Percentiles rank a stretch among this genome's conserved stretches.
Conservation (phyloP, 306 rosid species). For the Fagus sylvatica region DNA sequence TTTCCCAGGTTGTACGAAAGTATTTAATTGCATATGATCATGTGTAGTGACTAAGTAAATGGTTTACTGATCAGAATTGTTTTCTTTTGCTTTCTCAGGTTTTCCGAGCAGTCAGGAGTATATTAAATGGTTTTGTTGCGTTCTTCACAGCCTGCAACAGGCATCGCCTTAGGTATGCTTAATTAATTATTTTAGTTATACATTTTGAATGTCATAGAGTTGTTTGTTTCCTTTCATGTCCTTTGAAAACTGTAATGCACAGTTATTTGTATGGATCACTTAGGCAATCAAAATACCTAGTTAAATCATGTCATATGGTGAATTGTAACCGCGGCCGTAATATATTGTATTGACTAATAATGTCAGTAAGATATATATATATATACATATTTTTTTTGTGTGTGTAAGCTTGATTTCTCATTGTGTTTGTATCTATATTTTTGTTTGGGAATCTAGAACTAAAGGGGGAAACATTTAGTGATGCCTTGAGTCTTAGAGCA, state of each 20-base stretch:
- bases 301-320: neutral
- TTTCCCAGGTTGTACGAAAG: slow-evolving; percentile 66
- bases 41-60: slow-evolving; percentile 11
- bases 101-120: slow-evolving; percentile 86
- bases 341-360: too few relatives aligned
- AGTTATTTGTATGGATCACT: neutral
- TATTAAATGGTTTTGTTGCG: slow-evolving; percentile 80
- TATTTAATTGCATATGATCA: slow-evolving; percentile 13
- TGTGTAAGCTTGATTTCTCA: too few relatives aligned
- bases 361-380: too few relatives aligned
- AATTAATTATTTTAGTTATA: slow-evolving; percentile 4
- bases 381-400: too few relatives aligned
- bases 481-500: neutral
- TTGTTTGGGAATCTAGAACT: neutral
- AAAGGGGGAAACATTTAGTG: neutral
- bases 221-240: neutral
- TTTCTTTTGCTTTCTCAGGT: slow-evolving; percentile 56
- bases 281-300: neutral
- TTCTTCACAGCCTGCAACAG: slow-evolving; percentile 90
- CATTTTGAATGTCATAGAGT: neutral
- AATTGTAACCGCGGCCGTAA: too few relatives aligned
- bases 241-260: neutral
- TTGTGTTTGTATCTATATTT: neutral
- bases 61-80: slow-evolving; percentile 25
- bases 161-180: slow-evolving; percentile 87